Conservation (phyloP, 768 basidiomycete genomes). For the Trametes villosa region DNA sequence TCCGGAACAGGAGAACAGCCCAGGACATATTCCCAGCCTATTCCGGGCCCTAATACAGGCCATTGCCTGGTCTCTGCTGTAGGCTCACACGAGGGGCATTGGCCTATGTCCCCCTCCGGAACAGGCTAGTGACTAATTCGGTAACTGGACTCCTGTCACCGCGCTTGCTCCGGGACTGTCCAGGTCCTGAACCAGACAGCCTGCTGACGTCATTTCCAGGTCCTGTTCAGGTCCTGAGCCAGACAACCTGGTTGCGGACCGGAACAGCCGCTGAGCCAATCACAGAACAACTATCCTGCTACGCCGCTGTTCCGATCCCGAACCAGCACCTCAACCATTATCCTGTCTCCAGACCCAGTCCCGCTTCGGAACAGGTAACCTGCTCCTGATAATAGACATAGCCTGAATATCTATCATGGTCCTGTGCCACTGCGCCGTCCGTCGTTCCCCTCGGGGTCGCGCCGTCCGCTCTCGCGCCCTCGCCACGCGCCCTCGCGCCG, state of each 20-base stretch:
- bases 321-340: background rate
- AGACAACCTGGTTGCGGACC: background rate
- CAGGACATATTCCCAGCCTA: no score
- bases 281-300: background rate
- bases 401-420: background rate
- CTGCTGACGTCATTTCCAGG: background rate
- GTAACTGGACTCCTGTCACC: constrained; percentile 2
- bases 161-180: background rate
- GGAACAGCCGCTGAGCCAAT: background rate
- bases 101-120: background rate
- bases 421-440: background rate
- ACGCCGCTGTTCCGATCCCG: background rate
- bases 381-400: background rate
- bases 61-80: no score
- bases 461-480: no score
- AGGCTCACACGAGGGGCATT: constrained; percentile 3
- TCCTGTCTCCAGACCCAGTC: background rate
- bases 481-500: no score
- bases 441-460: no score
- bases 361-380: background rate
- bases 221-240: background rate
- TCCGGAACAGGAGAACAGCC: no score
- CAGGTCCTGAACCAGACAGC: background rate
- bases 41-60: no score
- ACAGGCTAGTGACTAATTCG: background rate